Percentiles rank a stretch among this genome's conserved stretches.
Conservation (phyloP, 1,284 basidiomycete genomes). For the Ceratobasidium sp. region DNA sequence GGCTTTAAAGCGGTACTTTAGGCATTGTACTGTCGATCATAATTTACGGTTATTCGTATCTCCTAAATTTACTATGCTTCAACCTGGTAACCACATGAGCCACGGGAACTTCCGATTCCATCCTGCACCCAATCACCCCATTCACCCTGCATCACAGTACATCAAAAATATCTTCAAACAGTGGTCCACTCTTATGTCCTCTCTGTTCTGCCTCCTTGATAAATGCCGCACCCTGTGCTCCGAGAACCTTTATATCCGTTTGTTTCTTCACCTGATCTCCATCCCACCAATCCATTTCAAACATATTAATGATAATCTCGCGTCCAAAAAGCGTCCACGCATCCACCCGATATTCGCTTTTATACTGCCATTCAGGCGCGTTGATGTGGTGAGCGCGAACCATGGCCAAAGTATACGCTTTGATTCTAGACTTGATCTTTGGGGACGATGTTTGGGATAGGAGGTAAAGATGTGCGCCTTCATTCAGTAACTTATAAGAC, state of each 20-base stretch:
- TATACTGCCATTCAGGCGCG: background rate
- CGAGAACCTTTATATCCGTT: background rate
- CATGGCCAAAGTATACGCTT: slow-evolving; percentile 5
- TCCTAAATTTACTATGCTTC: too few species aligned
- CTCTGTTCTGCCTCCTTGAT: slow-evolving; percentile 4
- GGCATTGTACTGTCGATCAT: too few species aligned
- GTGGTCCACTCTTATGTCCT: background rate
- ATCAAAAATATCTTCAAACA: slow-evolving; percentile 4
- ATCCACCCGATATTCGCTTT: background rate
- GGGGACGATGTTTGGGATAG: slow-evolving; percentile 8
- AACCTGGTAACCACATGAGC: too few species aligned
- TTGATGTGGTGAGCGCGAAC: slow-evolving; percentile 4
- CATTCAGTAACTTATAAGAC: background rate
- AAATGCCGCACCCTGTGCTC: slow-evolving; percentile 3
- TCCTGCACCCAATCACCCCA: too few species aligned
- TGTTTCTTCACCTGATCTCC: slow-evolving; percentile 8
- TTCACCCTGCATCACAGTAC: background rate
- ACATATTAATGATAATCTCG: slow-evolving; percentile 6
- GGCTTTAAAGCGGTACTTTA: too few species aligned
- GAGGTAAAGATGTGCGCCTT: slow-evolving; percentile 19
- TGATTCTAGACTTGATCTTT: background rate
- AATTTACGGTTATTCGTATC: too few species aligned
- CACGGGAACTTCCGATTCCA: too few species aligned
- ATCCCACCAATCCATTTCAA: slow-evolving; percentile 19
- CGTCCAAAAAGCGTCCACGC: slow-evolving; percentile 19